Evolutionary conservation across 2,329 filamentous ascomycete species (phyloP).

Genomic region (Polytolypa hystricis): DNA sequence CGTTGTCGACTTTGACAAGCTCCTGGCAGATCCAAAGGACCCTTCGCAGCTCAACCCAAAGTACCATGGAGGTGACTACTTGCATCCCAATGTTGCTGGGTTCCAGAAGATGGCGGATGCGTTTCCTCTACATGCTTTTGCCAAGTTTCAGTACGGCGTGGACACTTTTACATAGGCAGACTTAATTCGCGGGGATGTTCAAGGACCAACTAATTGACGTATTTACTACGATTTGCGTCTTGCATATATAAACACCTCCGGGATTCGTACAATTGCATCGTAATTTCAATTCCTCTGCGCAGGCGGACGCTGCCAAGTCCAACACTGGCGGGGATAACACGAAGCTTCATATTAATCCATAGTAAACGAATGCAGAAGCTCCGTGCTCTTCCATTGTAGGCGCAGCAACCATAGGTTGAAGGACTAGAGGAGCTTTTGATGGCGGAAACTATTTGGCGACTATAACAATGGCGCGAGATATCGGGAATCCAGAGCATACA

Average conservation of each 20-base stretch:
- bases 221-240: background rate
- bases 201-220: background rate
- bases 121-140: conserved; percentile 48
- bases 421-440: too few relatives aligned
- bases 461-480: too few relatives aligned
- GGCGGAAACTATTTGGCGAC: too few relatives aligned
- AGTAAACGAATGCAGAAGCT: too few relatives aligned
- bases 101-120: conserved; percentile 49
- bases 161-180: background rate
- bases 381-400: too few relatives aligned
- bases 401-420: too few relatives aligned
- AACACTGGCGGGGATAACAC: too few relatives aligned
- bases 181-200: too few relatives aligned
- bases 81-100: conserved; percentile 51
- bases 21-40: conserved; percentile 42
- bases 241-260: background rate
- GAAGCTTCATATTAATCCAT: too few relatives aligned
- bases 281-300: background rate
- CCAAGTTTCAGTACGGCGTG: background rate
- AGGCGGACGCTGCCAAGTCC: too few relatives aligned
- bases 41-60: conserved; percentile 38
- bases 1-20: conserved; percentile 51
- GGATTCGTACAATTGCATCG: too few relatives aligned
- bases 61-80: conserved; percentile 53
- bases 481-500: too few relatives aligned